A percentile compares a stretch with the other conserved stretches of the same genome.
Conservation (phyloP, 768 basidiomycete species). For the Russula virescens region DNA sequence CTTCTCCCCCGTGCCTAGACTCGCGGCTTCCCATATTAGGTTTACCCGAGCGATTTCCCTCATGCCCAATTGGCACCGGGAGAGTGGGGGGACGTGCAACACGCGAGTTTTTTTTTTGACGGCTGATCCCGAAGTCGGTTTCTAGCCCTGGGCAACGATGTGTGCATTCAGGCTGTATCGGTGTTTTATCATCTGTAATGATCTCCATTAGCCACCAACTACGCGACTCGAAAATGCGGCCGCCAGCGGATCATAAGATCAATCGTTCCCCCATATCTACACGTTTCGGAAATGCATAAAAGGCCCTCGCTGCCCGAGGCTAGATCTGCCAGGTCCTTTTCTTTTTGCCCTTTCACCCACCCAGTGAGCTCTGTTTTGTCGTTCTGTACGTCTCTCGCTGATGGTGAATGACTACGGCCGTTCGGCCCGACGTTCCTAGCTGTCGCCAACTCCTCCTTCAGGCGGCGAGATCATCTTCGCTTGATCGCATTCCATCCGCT, state of each 20-base stretch:
- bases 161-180: not conserved
- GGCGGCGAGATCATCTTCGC: conserved; percentile 30
- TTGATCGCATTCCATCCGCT: conserved; percentile 36
- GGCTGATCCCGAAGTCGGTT: not conserved
- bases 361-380: not conserved
- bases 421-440: not conserved
- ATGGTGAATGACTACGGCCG: not conserved
- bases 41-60: not conserved
- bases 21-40: not conserved
- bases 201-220: not conserved
- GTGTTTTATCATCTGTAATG: not conserved
- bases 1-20: not conserved
- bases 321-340: no score
- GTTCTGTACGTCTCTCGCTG: not conserved
- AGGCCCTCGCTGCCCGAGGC: not conserved
- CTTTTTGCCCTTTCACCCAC: conserved; percentile 8
- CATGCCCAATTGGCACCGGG: not conserved
- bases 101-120: not conserved
- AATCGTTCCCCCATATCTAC: not conserved
- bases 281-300: conserved; percentile 12
- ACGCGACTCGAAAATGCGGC: not conserved
- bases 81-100: not conserved
- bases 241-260: not conserved
- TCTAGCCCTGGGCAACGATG: conserved; percentile 2
- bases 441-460: conserved; percentile 25